Percentiles rank a stretch among this genome's conserved stretches.
phyloP scores from a whole-genome alignment of 345 rosid genomes.

The Gossypium arboreum region DNA sequence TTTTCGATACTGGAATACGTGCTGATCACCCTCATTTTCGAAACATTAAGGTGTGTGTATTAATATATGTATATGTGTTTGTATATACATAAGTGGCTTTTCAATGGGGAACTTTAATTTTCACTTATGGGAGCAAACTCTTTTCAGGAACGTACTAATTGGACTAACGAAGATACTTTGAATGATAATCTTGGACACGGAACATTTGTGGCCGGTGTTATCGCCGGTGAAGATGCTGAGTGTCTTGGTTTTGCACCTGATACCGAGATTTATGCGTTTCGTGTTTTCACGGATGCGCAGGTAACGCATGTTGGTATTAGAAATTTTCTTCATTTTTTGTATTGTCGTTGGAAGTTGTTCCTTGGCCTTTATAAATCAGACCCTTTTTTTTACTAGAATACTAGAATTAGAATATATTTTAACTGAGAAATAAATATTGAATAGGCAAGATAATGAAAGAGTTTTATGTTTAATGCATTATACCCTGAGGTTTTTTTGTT shows the following conservation, averaged over 20 bases:
- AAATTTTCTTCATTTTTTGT: conserved; percentile 7
- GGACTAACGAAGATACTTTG: conserved; percentile 96
- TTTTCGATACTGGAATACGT: conserved; percentile 97
- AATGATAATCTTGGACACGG: conserved; percentile 99
- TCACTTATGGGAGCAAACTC: conserved; percentile 21
- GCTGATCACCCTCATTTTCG: conserved; percentile 95
- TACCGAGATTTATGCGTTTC: conserved; percentile 89
- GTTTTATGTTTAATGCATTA: neutral
- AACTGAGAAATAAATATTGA: neutral
- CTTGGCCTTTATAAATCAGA: neutral
- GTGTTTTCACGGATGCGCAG: conserved; percentile 98
- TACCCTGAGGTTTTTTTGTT: neutral
- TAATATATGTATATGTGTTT: too few relatives aligned
- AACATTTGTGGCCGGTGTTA: conserved; percentile 97
- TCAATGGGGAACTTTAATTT: conserved; percentile 19
- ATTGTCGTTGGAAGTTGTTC: conserved; percentile 2
- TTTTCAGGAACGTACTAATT: conserved; percentile 92
- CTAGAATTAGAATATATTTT: neutral
- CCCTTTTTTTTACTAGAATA: neutral
- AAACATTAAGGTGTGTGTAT: conserved; percentile 62
- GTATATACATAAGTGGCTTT: neutral
- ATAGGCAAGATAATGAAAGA: neutral
- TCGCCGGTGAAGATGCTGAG: conserved; percentile 79
- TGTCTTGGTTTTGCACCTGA: conserved; percentile 99
- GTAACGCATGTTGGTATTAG: conserved; percentile 53